These are phyloP conservation scores for Sporothrix dimorphospora DNA, from an alignment of 2,329 filamentous ascomycete genomes.

Conservation along the genomic window DNA sequence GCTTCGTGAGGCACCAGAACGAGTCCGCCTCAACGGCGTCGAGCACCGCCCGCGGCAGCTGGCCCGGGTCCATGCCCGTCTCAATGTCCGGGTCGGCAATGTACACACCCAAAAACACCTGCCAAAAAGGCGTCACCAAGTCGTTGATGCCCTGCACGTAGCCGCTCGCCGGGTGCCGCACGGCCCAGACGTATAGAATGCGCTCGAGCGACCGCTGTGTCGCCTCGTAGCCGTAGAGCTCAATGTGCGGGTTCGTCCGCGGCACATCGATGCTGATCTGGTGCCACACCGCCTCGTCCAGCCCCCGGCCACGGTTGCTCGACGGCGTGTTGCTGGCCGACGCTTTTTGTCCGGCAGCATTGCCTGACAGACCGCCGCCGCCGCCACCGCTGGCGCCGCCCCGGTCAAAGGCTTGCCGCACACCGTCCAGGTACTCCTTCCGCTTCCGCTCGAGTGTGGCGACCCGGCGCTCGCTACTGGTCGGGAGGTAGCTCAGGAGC, in stretches of 20 bases:
- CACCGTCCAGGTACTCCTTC: slow-evolving; percentile 94
- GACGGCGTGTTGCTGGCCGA: background rate
- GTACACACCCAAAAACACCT: slow-evolving; percentile 93
- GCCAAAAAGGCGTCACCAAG: slow-evolving; percentile 95
- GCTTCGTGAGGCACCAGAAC: slow-evolving; percentile 97
- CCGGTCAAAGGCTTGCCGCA: slow-evolving; percentile 71
- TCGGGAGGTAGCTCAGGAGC: slow-evolving; percentile 90
- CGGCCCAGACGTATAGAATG: slow-evolving; percentile 96
- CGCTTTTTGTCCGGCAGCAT: slow-evolving; percentile 5
- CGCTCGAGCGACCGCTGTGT: slow-evolving; percentile 93
- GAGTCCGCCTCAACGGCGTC: slow-evolving; percentile 97
- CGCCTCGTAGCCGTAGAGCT: slow-evolving; percentile 92
- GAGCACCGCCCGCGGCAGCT: slow-evolving; percentile 84
- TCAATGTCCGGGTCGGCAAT: slow-evolving; percentile 94
- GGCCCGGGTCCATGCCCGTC: slow-evolving; percentile 93
- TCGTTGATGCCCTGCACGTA: slow-evolving; percentile 99
- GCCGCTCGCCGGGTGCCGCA: slow-evolving; percentile 93
- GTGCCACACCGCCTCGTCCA: slow-evolving; percentile 99
- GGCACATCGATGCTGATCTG: slow-evolving; percentile 99
- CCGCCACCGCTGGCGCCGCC: slow-evolving; percentile 51
- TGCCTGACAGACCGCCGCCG: background rate
- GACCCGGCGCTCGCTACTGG: slow-evolving; percentile 91
- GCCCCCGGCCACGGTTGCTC: slow-evolving; percentile 42
- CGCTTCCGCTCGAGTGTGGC: slow-evolving; percentile 89
- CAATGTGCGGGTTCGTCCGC: slow-evolving; percentile 92